These are phyloP conservation scores for Phytophthora sp. DNA, from an alignment of 352 stramenopile genomes.

Conservation along the genomic window DNA sequence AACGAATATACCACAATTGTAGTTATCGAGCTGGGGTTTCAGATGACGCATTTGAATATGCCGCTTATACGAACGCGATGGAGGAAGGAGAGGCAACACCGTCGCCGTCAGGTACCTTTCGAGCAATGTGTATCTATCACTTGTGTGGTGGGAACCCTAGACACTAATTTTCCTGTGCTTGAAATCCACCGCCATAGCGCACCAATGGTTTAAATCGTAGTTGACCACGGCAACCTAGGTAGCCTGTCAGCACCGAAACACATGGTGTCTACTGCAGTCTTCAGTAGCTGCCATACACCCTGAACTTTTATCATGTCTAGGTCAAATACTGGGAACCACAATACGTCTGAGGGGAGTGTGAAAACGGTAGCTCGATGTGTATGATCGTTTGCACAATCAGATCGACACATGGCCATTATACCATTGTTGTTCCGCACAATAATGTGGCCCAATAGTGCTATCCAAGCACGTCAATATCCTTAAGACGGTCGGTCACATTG, in stretches of 20 bases:
- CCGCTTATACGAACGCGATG: constrained; percentile 3
- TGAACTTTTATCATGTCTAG: background rate
- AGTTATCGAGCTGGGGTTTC: constrained; percentile 4
- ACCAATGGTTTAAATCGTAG: constrained; percentile 17
- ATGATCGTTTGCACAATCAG: background rate
- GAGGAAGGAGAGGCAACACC: background rate
- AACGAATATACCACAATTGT: constrained; percentile 16
- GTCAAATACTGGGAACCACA: constrained; percentile 5
- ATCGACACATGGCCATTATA: constrained; percentile 3
- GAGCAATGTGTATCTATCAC: background rate
- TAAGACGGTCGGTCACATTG: background rate
- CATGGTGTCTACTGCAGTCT: background rate
- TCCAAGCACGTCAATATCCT: constrained; percentile 5
- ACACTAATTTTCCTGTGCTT: background rate
- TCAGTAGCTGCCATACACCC: background rate
- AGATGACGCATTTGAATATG: background rate
- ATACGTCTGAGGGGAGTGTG: background rate
- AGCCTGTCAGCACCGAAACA: background rate
- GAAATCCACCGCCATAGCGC: background rate
- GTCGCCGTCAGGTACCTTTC: constrained; percentile 1
- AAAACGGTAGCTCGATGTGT: background rate
- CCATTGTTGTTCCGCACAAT: constrained; percentile 1
- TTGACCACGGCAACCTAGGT: constrained; percentile 4
- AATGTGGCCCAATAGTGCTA: constrained; percentile 4
- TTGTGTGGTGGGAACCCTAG: background rate